Evolutionary conservation across 495 filamentous ascomycete species (phyloP), one percentile per base, ranked within the genome.

Genomic region (Neurospora africana): DNA sequence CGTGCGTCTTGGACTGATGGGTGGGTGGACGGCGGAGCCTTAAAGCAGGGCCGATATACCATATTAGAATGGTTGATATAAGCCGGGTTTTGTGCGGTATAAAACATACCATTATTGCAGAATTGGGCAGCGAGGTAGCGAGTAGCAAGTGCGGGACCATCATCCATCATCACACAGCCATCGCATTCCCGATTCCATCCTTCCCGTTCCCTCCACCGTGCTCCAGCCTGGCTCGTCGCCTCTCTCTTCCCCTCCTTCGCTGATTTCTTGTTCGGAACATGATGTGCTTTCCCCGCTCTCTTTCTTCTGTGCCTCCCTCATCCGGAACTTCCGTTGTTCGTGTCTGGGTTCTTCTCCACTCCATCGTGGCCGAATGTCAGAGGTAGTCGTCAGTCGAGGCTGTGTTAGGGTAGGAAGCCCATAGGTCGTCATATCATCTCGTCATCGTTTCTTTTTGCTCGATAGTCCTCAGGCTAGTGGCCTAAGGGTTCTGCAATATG

Each of bases 91-190:
- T 70, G 53, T 39, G 27, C 68, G 73, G 75, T 69, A 76, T 76
- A 76, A 73, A 35, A 73, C 44, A 37, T 69, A 69, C 68, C 71
- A 71, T 37, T 76, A 75, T 76, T 71, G 44, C 73, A 74, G 72
- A 61, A 61, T 15, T 33, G 53, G 53, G 19, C 27, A 61, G 53
- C 27, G 53, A 61, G 27, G 27, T 33, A 61, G 53, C 27, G 53
- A 33, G 53, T 61, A 61, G 53, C 53, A 61, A 61, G 27, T 61
- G 53, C 27, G 53, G 53, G 27, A 61, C 15, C 53, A 61, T 61
- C 13, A 33, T 61, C 53, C 53, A 19, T 61, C 53, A 61, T 33
- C 53, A 61, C 53, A 61, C 53, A 61, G 53, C 53, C 53, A 61
- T 61, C 53, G 53, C 53, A 61, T 61, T 61, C 53, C 53, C 27